Evolutionary conservation across 306 rosid species (phyloP).

Genomic region (Fragaria vesca): DNA sequence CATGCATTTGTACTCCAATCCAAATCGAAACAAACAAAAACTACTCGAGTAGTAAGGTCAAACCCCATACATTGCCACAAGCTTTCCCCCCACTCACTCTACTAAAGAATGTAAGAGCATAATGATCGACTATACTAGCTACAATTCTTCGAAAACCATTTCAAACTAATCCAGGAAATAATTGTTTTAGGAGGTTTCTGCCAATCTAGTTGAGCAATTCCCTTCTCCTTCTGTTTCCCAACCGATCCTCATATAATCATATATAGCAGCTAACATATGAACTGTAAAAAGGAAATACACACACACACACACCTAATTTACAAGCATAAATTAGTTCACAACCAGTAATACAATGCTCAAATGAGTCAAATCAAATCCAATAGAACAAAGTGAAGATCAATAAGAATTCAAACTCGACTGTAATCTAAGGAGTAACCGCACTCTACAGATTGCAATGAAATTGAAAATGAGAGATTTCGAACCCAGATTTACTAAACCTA

Average conservation of each 20-base stretch:
- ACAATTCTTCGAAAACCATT: background rate
- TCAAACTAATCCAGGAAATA: background rate
- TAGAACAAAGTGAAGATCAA: background rate
- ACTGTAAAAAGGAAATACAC: background rate
- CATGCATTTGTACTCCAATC: slow-evolving; percentile 27
- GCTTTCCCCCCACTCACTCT: slow-evolving; percentile 4
- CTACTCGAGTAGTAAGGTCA: slow-evolving; percentile 19
- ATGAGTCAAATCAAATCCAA: background rate
- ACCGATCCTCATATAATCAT: background rate
- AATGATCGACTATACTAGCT: background rate
- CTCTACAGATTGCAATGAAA: background rate
- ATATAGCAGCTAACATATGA: background rate
- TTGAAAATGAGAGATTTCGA: background rate
- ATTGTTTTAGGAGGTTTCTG: background rate
- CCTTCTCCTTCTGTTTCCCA: background rate
- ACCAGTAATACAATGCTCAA: background rate
- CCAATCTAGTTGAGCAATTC: background rate
- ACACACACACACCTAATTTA: background rate
- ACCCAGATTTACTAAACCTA: background rate
- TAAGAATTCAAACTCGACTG: background rate
- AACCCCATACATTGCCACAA: slow-evolving; percentile 5
- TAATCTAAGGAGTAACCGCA: background rate
- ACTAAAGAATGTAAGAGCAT: background rate
- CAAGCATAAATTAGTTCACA: background rate
- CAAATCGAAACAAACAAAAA: slow-evolving; percentile 24